Conservation (phyloP, 129 eudicot genomes). For the Cynara cardunculus region DNA sequence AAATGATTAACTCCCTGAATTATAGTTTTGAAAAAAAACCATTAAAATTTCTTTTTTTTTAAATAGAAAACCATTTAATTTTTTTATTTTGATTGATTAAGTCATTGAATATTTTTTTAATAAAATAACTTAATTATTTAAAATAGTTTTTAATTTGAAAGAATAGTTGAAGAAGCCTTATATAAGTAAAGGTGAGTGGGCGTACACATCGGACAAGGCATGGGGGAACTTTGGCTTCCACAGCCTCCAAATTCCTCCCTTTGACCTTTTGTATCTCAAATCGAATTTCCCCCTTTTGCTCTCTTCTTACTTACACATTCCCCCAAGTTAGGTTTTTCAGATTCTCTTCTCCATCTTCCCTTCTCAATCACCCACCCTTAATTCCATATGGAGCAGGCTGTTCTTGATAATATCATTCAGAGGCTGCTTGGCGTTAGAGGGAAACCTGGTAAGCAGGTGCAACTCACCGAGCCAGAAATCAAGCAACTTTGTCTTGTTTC, state of each 20-base stretch:
- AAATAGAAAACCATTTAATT: too few species aligned
- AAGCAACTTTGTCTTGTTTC: conserved; percentile 66
- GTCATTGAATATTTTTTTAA: too few species aligned
- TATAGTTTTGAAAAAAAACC: too few species aligned
- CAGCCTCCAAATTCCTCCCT: background rate
- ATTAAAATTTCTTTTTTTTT: too few species aligned
- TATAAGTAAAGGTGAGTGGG: too few species aligned
- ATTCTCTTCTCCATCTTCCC: background rate
- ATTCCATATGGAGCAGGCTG: conserved; percentile 46
- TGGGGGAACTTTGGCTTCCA: too few species aligned
- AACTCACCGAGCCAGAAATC: conserved; percentile 85
- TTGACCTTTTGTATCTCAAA: conserved; percentile 4
- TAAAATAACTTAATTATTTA: too few species aligned
- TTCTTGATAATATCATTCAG: conserved; percentile 64
- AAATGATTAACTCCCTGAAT: too few species aligned
- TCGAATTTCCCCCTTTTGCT: conserved; percentile 5
- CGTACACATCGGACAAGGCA: too few species aligned
- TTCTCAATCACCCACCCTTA: background rate
- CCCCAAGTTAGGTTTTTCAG: conserved; percentile 4
- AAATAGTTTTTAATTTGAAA: too few species aligned
- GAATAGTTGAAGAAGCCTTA: too few species aligned
- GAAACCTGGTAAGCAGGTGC: conserved; percentile 79
- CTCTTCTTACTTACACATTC: background rate
- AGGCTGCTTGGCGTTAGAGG: conserved; percentile 69
- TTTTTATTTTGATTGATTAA: too few species aligned